A percentile compares a stretch with the other conserved stretches of the same genome.
phyloP scores from a whole-genome alignment of 2,329 filamentous ascomycete genomes.

The Lanzia echinophila region DNA sequence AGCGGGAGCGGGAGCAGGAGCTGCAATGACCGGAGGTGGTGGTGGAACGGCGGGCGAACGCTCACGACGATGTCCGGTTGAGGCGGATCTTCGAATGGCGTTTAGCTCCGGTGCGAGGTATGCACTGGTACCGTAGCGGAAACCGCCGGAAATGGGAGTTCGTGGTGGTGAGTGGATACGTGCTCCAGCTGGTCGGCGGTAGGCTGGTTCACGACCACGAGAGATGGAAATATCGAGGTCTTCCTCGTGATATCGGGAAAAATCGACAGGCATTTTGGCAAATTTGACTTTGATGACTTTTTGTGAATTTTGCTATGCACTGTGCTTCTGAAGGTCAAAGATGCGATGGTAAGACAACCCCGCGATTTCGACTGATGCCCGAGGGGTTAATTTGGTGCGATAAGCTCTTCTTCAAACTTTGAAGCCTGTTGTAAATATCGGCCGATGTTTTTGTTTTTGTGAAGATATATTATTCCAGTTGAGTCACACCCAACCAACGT shows the following conservation, averaged over 20 bases:
- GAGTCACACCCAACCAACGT: neutral
- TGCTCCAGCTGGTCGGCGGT: conserved; percentile 24
- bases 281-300: neutral
- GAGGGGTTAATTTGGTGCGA: too few relatives aligned
- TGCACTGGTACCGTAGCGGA: conserved; percentile 6
- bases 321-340: too few relatives aligned
- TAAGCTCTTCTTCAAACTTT: too few relatives aligned
- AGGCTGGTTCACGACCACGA: conserved; percentile 29
- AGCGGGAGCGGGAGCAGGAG: conserved; percentile 16
- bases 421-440: too few relatives aligned
- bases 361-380: too few relatives aligned
- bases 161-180: conserved; percentile 32
- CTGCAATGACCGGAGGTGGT: conserved; percentile 12
- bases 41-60: neutral
- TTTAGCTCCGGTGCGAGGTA: conserved; percentile 23
- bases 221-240: conserved; percentile 45
- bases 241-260: conserved; percentile 40
- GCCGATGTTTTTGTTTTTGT: too few relatives aligned
- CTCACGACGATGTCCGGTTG: conserved; percentile 13
- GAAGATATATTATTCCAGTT: too few relatives aligned
- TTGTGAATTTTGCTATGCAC: neutral
- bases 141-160: conserved; percentile 13
- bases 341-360: too few relatives aligned
- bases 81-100: conserved; percentile 13
- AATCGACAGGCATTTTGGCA: conserved; percentile 23